Base-by-base conservation (phyloP, 352 stramenopile species). In the Pythium aquatile region DNA sequence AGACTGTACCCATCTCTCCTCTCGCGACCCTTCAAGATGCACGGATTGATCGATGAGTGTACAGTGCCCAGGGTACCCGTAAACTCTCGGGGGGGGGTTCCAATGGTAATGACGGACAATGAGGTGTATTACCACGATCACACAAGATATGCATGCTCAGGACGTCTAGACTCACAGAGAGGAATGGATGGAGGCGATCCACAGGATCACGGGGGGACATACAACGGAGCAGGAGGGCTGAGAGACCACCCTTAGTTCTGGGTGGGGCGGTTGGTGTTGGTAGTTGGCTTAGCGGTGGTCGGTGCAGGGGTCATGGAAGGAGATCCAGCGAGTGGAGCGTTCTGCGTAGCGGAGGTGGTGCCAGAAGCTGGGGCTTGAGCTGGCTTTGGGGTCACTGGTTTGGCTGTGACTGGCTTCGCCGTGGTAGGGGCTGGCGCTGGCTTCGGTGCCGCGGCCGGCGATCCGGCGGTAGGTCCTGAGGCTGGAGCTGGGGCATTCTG, bases 181-280 rank as follows among this genome's bases (percentile, higher is more conserved):
- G 20, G 20, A 30, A 51, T 32, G 40, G 40, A 8, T 39, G 37
- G 17, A 10, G 20, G 20, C 44, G 44, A 51, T 51, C 44, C 8
- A 51, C 20, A 16, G 44, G 37, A 42, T 17, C 37, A 42, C 37
- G 37, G 14, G 37, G 11, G 14, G 10, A 42, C 9, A 42, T n/a
- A 2, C 1, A 17, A 13, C 37, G 17, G 10, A 42, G 14, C 20
- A 24, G 20, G 20, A 24, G 20, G 20, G 20, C 20, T 24, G 20
- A 24, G 20, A 24, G 20, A 24, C 37, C 17, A 46, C 44, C 10
- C 52, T 55, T 61, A 66, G 39, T 49, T 66, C 52, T 66, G 60
- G 49, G 14, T 66, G 7, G 60, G 39, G 40, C 37, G 51, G 11
- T 51, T 65, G 60, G 58, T 47, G 8, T 37, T 24, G 9, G 53